Evolutionary conservation across 331 rosid species (phyloP).

Genomic region (Quercus lobata): DNA sequence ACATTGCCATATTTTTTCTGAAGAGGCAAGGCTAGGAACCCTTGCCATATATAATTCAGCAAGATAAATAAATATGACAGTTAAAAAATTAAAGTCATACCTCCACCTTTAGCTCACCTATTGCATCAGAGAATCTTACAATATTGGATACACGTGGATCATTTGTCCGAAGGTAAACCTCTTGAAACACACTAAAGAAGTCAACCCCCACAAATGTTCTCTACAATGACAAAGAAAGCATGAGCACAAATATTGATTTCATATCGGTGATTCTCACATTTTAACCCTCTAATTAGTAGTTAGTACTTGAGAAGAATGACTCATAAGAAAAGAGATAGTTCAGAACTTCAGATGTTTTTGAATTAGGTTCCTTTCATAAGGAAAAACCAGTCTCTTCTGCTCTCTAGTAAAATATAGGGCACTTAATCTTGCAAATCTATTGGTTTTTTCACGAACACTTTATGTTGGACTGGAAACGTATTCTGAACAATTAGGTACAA

Average conservation of each 20-base stretch:
- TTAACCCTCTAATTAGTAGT: too few relatives aligned
- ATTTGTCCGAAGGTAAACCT: slow-evolving; percentile 69
- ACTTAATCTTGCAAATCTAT: too few relatives aligned
- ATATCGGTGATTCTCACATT: too few relatives aligned
- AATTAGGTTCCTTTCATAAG: too few relatives aligned
- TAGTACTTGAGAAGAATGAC: too few relatives aligned
- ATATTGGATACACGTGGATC: slow-evolving; percentile 85
- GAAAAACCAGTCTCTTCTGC: too few relatives aligned
- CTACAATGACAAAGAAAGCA: slow-evolving; percentile 42
- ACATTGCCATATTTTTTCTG: background rate
- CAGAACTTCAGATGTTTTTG: too few relatives aligned
- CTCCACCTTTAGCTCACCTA: slow-evolving; percentile 98
- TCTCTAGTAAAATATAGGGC: too few relatives aligned
- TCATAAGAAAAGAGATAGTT: too few relatives aligned
- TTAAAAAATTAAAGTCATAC: slow-evolving; percentile 22
- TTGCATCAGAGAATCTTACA: slow-evolving; percentile 81
- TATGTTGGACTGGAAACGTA: too few relatives aligned
- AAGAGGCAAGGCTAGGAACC: background rate
- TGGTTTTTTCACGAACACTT: too few relatives aligned
- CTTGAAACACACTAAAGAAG: slow-evolving; percentile 82
- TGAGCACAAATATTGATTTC: slow-evolving; percentile 12
- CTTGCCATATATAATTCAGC: background rate
- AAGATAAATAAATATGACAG: background rate
- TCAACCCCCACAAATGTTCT: slow-evolving; percentile 97
- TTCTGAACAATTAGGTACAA: too few relatives aligned